Conservation (phyloP, 163 green algal genomes). For the Scenedesmus sp. region DNA sequence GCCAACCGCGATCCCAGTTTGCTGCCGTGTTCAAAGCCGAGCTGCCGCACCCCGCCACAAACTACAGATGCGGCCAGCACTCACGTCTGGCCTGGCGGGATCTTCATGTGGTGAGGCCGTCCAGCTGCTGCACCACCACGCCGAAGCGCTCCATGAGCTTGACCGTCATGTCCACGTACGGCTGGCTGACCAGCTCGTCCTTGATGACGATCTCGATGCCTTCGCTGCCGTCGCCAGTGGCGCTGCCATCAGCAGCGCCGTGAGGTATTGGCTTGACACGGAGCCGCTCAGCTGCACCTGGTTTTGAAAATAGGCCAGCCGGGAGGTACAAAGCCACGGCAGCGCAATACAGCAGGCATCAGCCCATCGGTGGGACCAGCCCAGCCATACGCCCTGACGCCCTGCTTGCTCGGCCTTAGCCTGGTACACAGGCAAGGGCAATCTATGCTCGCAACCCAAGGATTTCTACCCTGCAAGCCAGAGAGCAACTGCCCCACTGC, state of each 20-base stretch:
- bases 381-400: background rate
- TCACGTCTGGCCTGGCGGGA: conserved; percentile 56
- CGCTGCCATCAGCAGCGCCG: conserved; percentile 96
- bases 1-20: too few relatives aligned
- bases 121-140: conserved; percentile 83
- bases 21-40: too few relatives aligned
- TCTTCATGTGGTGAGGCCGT: conserved; percentile 89
- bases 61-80: background rate
- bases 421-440: background rate
- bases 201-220: conserved; percentile 89
- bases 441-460: background rate
- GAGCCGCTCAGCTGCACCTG: conserved; percentile 88
- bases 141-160: conserved; percentile 98
- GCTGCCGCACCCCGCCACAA: background rate
- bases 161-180: conserved; percentile 99
- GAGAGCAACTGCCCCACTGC: background rate
- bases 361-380: background rate
- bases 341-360: background rate
- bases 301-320: too few relatives aligned
- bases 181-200: conserved; percentile 95
- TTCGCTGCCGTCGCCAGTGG: conserved; percentile 84
- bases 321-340: background rate
- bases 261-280: conserved; percentile 95
- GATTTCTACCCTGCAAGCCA: background rate
- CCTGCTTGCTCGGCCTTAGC: background rate